Evolutionary conservation across 345 rosid species (phyloP).

Genomic region (Trapa bicornis): DNA sequence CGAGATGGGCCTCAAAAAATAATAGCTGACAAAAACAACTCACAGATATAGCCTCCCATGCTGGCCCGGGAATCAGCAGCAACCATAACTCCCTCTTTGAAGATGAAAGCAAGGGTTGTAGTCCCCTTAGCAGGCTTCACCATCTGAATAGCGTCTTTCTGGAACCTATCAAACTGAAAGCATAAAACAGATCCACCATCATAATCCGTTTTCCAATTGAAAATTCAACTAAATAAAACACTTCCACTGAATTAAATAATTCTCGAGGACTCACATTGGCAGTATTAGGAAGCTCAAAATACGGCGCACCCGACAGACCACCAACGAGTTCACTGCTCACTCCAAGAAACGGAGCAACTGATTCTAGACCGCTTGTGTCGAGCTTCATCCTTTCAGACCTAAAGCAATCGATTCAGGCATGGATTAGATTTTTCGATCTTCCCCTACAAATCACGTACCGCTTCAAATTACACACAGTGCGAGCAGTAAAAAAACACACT

Average conservation of each 20-base stretch:
- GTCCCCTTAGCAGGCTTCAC: conserved; percentile 99
- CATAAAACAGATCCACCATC: conserved; percentile 7
- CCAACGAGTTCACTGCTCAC: conserved; percentile 23
- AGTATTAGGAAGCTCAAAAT: conserved; percentile 58
- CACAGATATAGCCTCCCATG: conserved; percentile 99
- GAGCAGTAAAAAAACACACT: not conserved
- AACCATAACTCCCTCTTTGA: conserved; percentile 90
- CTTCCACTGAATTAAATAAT: not conserved
- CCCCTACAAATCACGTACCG: not conserved
- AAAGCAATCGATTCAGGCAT: not conserved
- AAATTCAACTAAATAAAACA: not conserved
- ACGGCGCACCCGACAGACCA: conserved; percentile 40
- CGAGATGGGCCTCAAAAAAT: not conserved
- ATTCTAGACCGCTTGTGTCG: conserved; percentile 72
- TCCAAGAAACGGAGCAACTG: conserved; percentile 25
- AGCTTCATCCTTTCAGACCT: conserved; percentile 55
- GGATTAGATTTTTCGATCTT: not conserved
- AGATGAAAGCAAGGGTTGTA: conserved; percentile 93
- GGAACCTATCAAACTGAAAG: conserved; percentile 80
- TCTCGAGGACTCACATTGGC: conserved; percentile 42
- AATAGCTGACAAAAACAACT: conserved; percentile 11
- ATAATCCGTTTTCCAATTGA: not conserved
- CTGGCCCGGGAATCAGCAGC: conserved; percentile 99
- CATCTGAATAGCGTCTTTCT: conserved; percentile 71
- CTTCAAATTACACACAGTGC: not conserved